phyloP scores from a whole-genome alignment of 345 rosid genomes.

The Psidium guajava region DNA sequence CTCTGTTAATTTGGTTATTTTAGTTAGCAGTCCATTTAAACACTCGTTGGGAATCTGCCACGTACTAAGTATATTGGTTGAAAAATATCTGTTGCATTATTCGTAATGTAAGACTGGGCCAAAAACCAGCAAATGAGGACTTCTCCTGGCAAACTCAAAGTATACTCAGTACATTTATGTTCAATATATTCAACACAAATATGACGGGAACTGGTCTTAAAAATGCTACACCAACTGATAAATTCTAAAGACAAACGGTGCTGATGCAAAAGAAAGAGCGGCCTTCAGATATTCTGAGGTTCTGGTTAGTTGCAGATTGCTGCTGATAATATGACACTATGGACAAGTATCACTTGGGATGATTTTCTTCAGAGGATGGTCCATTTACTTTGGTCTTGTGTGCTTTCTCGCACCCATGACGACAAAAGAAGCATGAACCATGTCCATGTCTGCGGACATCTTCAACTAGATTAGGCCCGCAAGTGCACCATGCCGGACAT shows the following conservation, averaged over 20 bases:
- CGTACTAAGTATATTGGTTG: background rate
- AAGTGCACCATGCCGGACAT: background rate
- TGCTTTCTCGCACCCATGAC: background rate
- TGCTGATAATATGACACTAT: background rate
- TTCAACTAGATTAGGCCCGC: background rate
- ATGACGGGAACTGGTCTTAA: background rate
- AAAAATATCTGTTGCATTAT: background rate
- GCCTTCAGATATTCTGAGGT: background rate
- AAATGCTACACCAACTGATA: background rate
- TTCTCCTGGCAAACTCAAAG: background rate
- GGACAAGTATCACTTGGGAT: background rate
- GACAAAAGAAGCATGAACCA: background rate
- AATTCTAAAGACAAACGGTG: background rate
- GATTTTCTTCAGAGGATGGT: background rate
- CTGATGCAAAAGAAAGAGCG: background rate
- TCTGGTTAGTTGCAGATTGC: background rate
- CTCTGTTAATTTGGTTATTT: background rate
- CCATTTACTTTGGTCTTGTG: background rate
- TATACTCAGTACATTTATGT: background rate
- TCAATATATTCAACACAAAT: background rate
- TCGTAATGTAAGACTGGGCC: background rate
- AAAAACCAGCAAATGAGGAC: background rate
- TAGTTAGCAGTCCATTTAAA: background rate
- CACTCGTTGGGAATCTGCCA: background rate
- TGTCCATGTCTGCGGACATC: background rate